Conservation (phyloP, 176 grass and related monocot species). For the Ensete ventricosum region DNA sequence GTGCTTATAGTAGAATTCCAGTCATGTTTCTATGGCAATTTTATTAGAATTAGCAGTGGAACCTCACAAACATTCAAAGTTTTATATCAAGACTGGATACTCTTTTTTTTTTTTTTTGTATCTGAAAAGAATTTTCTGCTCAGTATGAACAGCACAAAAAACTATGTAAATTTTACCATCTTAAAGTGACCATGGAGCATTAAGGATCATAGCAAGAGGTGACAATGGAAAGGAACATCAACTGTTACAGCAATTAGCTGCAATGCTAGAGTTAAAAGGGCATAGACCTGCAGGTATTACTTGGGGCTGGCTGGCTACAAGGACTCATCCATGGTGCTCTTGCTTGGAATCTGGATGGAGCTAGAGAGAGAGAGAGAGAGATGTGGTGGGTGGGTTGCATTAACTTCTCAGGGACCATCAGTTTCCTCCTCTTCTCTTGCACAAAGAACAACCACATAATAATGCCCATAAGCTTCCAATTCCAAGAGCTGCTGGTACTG, state of each 20-base stretch:
- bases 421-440: not conserved
- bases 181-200: not conserved
- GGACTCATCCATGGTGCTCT: not conserved
- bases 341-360: not conserved
- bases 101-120: too few relatives aligned
- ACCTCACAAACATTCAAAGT: too few relatives aligned
- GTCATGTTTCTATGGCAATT: too few relatives aligned
- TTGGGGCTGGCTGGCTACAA: too few relatives aligned
- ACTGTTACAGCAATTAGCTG: not conserved
- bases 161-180: not conserved
- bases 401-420: not conserved
- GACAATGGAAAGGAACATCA: not conserved
- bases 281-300: not conserved
- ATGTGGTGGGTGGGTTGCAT: slow-evolving; percentile 1
- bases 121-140: too few relatives aligned
- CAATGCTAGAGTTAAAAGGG: not conserved
- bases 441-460: not conserved
- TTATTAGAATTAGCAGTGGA: too few relatives aligned
- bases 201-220: too few relatives aligned
- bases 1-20: too few relatives aligned
- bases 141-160: not conserved
- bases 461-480: not conserved
- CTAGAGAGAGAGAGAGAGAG: not conserved
- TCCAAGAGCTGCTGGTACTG: not conserved
- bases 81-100: too few relatives aligned